phyloP scores from a whole-genome alignment of 1,139 yeast species.

The Zygosaccharomyces sapae region DNA sequence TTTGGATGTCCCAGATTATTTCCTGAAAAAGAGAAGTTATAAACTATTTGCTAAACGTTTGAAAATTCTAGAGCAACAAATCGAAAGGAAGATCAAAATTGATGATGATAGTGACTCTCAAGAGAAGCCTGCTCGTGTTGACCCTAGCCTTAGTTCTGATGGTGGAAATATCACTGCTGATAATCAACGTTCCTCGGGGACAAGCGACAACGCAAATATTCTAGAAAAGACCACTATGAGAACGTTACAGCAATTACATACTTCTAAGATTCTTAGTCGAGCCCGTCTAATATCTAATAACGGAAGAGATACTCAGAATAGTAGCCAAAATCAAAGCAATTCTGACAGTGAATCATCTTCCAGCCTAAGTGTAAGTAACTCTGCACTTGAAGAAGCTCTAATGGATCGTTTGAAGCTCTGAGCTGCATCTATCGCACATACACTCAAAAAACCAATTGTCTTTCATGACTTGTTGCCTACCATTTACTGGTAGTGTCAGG shows the following conservation, averaged over 20 bases:
- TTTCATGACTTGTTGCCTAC: slow-evolving; percentile 44
- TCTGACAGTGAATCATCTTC: slow-evolving; percentile 28
- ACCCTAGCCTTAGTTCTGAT: slow-evolving; percentile 1
- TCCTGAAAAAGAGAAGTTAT: slow-evolving; percentile 31
- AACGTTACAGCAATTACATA: slow-evolving; percentile 24
- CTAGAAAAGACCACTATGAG: slow-evolving; percentile 16
- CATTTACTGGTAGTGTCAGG: slow-evolving; percentile 41
- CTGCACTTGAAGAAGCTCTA: slow-evolving; percentile 46
- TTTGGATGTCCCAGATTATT: slow-evolving; percentile 30
- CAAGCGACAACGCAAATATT: background rate
- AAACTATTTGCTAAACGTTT: slow-evolving; percentile 30
- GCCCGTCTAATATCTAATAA: slow-evolving; percentile 10
- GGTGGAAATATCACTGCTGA: background rate
- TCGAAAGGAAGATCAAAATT: slow-evolving; percentile 19
- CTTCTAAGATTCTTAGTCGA: slow-evolving; percentile 26
- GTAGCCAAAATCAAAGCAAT: slow-evolving; percentile 1
- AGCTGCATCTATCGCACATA: slow-evolving; percentile 46
- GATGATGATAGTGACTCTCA: slow-evolving; percentile 6
- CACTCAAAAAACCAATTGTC: slow-evolving; percentile 64
- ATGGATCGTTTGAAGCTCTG: slow-evolving; percentile 34
- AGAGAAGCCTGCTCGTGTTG: slow-evolving; percentile 7
- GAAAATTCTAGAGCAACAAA: slow-evolving; percentile 25
- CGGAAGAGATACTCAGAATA: slow-evolving; percentile 10
- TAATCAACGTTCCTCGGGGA: background rate
- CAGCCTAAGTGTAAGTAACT: slow-evolving; percentile 40